Evolutionary conservation across 768 basidiomycete species (phyloP).

Genomic region (Daedaleopsis sinensis): DNA sequence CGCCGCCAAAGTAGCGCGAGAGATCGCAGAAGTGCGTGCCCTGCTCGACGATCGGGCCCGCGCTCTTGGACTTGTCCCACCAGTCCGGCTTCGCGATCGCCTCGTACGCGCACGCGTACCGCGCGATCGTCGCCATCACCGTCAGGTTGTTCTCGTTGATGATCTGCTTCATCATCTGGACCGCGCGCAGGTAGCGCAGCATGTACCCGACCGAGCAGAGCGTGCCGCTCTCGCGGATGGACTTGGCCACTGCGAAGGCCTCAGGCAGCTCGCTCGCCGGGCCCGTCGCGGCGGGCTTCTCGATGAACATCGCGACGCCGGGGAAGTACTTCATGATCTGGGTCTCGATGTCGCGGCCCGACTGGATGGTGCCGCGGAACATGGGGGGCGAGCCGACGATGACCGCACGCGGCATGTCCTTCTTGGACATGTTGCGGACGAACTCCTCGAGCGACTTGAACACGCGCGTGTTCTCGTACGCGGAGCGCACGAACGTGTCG

Average conservation of each 20-base stretch:
- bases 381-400: constrained; percentile 93
- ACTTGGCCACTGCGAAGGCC: constrained; percentile 70
- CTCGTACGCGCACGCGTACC: constrained; percentile 90
- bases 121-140: constrained; percentile 95
- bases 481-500: constrained; percentile 89
- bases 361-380: constrained; percentile 79
- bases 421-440: constrained; percentile 64
- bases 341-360: constrained; percentile 83
- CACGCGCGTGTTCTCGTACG: constrained; percentile 86
- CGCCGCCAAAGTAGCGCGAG: constrained; percentile 96
- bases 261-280: constrained; percentile 67
- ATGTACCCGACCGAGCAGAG: constrained; percentile 96
- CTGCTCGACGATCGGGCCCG: constrained; percentile 85
- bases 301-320: constrained; percentile 85
- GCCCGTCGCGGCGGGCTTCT: constrained; percentile 91
- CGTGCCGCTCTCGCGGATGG: constrained; percentile 67
- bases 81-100: constrained; percentile 81
- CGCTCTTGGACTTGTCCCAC: constrained; percentile 93
- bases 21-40: constrained; percentile 98
- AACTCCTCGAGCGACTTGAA: constrained; percentile 89
- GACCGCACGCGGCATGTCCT: constrained; percentile 76
- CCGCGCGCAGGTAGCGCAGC: constrained; percentile 91
- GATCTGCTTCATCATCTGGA: constrained; percentile 96
- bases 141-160: constrained; percentile 92
- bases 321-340: constrained; percentile 89